Conservation (phyloP, 352 stramenopile genomes). For the Globisporangium echinulatum region DNA sequence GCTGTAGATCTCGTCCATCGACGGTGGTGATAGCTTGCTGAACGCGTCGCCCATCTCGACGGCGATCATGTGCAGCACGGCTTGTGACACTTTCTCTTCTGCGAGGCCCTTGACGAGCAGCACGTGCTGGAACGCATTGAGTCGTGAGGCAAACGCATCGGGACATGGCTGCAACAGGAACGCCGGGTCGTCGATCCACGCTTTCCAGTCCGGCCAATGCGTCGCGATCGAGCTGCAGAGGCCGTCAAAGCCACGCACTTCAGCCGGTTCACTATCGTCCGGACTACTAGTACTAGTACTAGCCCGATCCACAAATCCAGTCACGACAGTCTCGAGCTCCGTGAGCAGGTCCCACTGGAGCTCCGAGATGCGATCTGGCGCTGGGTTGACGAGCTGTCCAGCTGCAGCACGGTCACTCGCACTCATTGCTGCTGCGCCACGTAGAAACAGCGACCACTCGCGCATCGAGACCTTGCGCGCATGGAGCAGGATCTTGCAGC, state of each 20-base stretch:
- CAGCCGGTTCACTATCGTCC: conserved; percentile 8
- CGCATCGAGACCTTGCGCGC: conserved; percentile 47
- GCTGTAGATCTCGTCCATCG: conserved; percentile 92
- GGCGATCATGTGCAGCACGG: conserved; percentile 82
- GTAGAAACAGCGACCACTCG: conserved; percentile 90
- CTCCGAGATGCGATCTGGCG: conserved; percentile 60
- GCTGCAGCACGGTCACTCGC: conserved; percentile 7
- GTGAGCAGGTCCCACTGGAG: conserved; percentile 79
- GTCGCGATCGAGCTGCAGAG: conserved; percentile 57
- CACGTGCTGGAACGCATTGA: conserved; percentile 73
- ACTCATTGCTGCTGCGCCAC: conserved; percentile 31
- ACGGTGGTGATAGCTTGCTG: conserved; percentile 68
- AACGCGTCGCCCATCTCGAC: conserved; percentile 85
- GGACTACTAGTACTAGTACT: not conserved
- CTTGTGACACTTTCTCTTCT: conserved; percentile 88
- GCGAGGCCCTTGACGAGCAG: conserved; percentile 70
- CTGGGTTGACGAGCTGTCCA: conserved; percentile 39
- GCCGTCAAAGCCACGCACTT: conserved; percentile 42
- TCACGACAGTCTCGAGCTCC: conserved; percentile 64
- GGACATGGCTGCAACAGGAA: conserved; percentile 44
- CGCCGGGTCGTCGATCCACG: conserved; percentile 41
- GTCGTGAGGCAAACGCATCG: conserved; percentile 24
- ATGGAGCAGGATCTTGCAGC: conserved; percentile 91
- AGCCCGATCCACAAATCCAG: conserved; percentile 10
- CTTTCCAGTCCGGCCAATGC: conserved; percentile 51